Evolutionary conservation across 2,329 filamentous ascomycete species (phyloP), one percentile per base, ranked within the genome.

Genomic region (Alternaria consortialis): DNA sequence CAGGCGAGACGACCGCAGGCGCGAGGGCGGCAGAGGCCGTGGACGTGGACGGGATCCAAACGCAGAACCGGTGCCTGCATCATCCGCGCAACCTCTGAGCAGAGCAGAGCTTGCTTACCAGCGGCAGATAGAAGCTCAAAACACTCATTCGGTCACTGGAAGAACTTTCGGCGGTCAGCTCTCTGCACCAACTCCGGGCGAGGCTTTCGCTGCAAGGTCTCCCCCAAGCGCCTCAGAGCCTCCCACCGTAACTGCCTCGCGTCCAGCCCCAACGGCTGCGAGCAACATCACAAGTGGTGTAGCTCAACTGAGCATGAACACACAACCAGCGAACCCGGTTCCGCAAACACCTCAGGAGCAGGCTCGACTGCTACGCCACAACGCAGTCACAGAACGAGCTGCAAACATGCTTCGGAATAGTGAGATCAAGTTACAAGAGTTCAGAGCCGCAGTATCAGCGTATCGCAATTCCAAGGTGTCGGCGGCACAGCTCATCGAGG

Each of bases 41-140:
- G 83, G 90, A 56, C 85, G 92, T 68, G 94, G 93, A 25, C 88
- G 93, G 43, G 93, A 97, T 78, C 93, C 94, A 2, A 97, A 97
- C 77, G 86, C 91, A 0, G 94, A 97, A 67, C 85, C 91, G 20
- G 80, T 94, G 25, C 91, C 93, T 4, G 82, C 87, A 6, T 91
- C 91, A 32, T 92, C 91, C 56, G 90, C 91, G 1, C 92, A 95
- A 67, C 90, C 93, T 1, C 77, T 97, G 74, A 87, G 91, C 50
- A 85, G 95, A 74, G 95, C 96, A 65, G 93, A 98, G 78, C 82
- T 97, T 54, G 94, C 95, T 2, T 97, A 93, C 77, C 94, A 98
- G 74, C 86, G 95, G 52, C 93, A 97, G 73, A 89, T 97, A 84
- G 94, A 93, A 40, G 93, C 98, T 51, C 93, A 97, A 70, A 94